Percentiles rank a stretch among this genome's conserved stretches.
phyloP scores from a whole-genome alignment of 306 rosid genomes.

The Acmispon strigosus region DNA sequence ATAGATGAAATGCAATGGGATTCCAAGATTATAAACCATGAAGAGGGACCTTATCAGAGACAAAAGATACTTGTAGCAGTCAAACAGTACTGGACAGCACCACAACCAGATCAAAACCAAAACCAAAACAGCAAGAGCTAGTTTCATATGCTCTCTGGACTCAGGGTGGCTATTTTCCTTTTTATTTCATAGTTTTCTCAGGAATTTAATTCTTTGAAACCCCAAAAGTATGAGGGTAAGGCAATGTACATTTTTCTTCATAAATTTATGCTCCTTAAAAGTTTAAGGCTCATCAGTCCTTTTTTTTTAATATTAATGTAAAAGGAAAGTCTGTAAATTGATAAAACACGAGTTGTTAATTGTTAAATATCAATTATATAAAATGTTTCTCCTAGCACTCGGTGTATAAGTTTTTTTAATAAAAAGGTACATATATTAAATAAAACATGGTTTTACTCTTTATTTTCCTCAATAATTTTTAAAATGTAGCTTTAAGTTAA shows the following conservation, averaged over 20 bases:
- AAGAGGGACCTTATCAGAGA: constrained; percentile 58
- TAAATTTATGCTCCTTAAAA: not conserved
- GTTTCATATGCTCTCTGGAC: not conserved
- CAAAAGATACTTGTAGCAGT: constrained; percentile 62
- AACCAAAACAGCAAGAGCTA: constrained; percentile 13
- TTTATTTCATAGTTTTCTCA: constrained; percentile 21
- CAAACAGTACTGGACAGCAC: constrained; percentile 76
- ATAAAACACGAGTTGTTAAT: not conserved
- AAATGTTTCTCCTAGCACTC: not conserved
- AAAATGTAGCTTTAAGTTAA: too few species aligned
- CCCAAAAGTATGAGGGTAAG: not conserved
- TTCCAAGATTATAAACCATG: constrained; percentile 65
- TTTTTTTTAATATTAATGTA: not conserved
- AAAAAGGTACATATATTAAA: too few species aligned
- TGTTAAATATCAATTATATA: not conserved
- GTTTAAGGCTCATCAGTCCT: not conserved
- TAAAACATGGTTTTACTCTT: too few species aligned
- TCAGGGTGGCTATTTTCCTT: constrained; percentile 10
- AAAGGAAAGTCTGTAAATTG: constrained; percentile 9
- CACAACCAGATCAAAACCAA: constrained; percentile 24
- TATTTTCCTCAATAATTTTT: too few species aligned
- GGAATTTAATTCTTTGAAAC: constrained; percentile 26
- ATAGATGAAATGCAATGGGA: constrained; percentile 65
- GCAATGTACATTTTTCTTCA: not conserved
- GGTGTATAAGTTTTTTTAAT: too few species aligned